Evolutionary conservation across 78 protist species (phyloP).

Genomic region (Cavenderia fasciculata): DNA sequence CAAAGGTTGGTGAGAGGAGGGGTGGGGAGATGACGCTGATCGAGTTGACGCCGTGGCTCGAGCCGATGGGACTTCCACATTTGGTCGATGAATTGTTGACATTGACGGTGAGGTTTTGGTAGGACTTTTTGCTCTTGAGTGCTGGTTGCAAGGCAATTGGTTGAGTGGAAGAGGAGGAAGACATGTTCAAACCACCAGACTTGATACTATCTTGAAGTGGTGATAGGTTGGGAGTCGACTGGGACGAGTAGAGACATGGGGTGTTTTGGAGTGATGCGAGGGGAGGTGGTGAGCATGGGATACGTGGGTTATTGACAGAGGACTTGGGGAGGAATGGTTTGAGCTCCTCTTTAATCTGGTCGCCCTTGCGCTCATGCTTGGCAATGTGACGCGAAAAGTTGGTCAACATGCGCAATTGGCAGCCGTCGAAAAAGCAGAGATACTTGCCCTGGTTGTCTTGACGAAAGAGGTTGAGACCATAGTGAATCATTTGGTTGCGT

Average conservation of each 20-base stretch:
- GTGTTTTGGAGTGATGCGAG: not conserved
- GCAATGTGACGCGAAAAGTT: slow-evolving; percentile 77
- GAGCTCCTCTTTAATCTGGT: slow-evolving; percentile 36
- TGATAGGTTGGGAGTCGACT: slow-evolving; percentile 1
- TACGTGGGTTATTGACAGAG: not conserved
- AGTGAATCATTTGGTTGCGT: slow-evolving; percentile 74
- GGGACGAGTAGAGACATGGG: slow-evolving; percentile 2
- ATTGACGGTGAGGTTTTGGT: no score
- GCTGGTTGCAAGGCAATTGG: not conserved
- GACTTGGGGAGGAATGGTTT: not conserved
- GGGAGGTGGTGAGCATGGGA: not conserved
- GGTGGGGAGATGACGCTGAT: slow-evolving; percentile 17
- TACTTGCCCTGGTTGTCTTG: slow-evolving; percentile 75
- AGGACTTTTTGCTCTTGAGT: not conserved
- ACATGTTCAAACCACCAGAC: not conserved
- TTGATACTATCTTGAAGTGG: slow-evolving; percentile 15
- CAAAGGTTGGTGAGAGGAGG: not conserved
- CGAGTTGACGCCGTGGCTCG: not conserved
- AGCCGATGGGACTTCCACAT: not conserved
- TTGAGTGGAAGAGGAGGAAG: not conserved
- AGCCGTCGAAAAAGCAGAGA: slow-evolving; percentile 72
- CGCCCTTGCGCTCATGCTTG: slow-evolving; percentile 66
- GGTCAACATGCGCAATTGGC: slow-evolving; percentile 58
- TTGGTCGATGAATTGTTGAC: not conserved
- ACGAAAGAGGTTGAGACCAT: slow-evolving; percentile 67